Conservation (phyloP, 139 green algal genomes). For the Volvox reticuliferus region DNA sequence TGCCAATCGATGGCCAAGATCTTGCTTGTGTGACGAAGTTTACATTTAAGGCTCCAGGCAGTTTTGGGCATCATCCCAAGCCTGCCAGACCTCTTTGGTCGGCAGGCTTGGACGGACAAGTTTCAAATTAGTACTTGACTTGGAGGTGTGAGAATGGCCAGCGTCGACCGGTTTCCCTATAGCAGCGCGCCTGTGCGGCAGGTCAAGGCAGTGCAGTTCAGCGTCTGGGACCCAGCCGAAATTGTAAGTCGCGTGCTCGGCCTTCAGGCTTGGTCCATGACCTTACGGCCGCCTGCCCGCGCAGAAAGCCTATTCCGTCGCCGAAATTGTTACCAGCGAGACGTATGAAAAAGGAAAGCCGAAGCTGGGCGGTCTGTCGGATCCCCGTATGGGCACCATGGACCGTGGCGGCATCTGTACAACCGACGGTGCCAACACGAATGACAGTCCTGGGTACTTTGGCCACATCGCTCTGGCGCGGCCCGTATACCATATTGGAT, state of each 20-base stretch:
- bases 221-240: slow-evolving; percentile 95
- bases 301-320: slow-evolving; percentile 93
- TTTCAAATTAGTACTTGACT: neutral
- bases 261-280: neutral
- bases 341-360: slow-evolving; percentile 94
- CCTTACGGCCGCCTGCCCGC: neutral
- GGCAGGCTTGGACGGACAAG: slow-evolving; percentile 17
- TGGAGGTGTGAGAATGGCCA: slow-evolving; percentile 30
- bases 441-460: slow-evolving; percentile 98
- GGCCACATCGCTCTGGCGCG: slow-evolving; percentile 97
- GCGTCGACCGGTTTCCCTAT: slow-evolving; percentile 82
- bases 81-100: slow-evolving; percentile 18
- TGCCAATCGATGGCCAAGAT: neutral
- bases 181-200: slow-evolving; percentile 81
- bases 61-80: neutral
- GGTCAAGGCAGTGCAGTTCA: slow-evolving; percentile 95
- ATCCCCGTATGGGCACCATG: slow-evolving; percentile 96
- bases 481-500: slow-evolving; percentile 97
- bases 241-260: slow-evolving; percentile 81
- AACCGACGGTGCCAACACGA: slow-evolving; percentile 79
- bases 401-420: slow-evolving; percentile 83
- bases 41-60: neutral
- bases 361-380: slow-evolving; percentile 90
- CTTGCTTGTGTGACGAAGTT: neutral
- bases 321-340: slow-evolving; percentile 84